Percentiles rank a stretch among this genome's conserved stretches.
Conservation (phyloP, 306 rosid species). For the Cicer yamashitae region DNA sequence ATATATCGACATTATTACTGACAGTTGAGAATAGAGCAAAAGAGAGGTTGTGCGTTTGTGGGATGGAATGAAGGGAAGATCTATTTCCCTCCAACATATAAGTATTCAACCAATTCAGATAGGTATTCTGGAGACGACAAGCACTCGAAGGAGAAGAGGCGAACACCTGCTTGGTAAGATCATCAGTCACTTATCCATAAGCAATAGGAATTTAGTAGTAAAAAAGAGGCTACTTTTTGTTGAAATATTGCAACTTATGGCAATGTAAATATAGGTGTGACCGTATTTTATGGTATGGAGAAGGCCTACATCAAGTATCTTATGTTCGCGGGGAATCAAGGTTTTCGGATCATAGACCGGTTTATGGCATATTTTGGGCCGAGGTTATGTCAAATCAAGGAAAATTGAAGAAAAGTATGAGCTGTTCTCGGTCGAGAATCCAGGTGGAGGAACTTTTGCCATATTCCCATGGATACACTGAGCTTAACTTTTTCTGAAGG, state of each 20-base stretch:
- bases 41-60: constrained; percentile 76
- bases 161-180: constrained; percentile 98
- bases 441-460: constrained; percentile 94
- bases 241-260: constrained; percentile 24
- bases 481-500: constrained; percentile 84
- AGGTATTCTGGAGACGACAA: constrained; percentile 91
- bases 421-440: constrained; percentile 82
- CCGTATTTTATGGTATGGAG: constrained; percentile 95
- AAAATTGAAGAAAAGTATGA: constrained; percentile 83
- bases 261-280: constrained; percentile 74
- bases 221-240: background rate
- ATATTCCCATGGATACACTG: constrained; percentile 91
- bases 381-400: constrained; percentile 90
- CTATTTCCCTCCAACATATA: constrained; percentile 97
- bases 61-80: constrained; percentile 99
- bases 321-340: constrained; percentile 96
- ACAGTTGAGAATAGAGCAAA: constrained; percentile 94
- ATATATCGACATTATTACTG: constrained; percentile 32
- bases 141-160: constrained; percentile 96
- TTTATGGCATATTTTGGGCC: constrained; percentile 91
- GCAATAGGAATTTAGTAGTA: constrained; percentile 25
- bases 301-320: constrained; percentile 94
- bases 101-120: constrained; percentile 95
- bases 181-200: constrained; percentile 30
- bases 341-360: constrained; percentile 96